phyloP scores from a whole-genome alignment of 1,284 basidiomycete species.

The Puccinia polysora region DNA sequence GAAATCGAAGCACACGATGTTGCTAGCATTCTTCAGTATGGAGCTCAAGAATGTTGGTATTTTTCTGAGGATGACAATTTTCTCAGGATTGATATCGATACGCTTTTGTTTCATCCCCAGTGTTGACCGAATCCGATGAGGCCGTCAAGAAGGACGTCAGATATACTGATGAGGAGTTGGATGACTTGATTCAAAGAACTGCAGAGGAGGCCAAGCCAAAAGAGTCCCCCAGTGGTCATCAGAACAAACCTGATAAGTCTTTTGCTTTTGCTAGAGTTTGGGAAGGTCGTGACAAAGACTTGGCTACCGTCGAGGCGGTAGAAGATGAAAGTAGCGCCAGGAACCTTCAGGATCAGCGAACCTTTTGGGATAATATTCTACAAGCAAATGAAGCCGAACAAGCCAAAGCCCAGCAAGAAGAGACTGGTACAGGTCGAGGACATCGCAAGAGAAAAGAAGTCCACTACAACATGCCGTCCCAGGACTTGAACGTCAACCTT shows the following conservation, averaged over 20 bases:
- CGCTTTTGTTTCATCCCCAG: slow-evolving; percentile 18
- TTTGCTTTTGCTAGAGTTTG: slow-evolving; percentile 44
- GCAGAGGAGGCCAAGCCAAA: slow-evolving; percentile 36
- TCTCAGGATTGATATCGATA: not conserved
- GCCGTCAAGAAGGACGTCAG: slow-evolving; percentile 35
- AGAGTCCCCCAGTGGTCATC: not conserved
- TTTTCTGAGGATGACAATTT: not conserved
- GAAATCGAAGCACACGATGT: slow-evolving; percentile 43
- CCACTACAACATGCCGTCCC: slow-evolving; percentile 4
- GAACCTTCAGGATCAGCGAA: slow-evolving; percentile 41
- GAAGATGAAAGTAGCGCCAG: slow-evolving; percentile 5
- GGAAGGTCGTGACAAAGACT: slow-evolving; percentile 33
- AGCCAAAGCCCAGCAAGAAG: slow-evolving; percentile 15
- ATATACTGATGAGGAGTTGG: slow-evolving; percentile 42
- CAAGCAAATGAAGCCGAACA: slow-evolving; percentile 38
- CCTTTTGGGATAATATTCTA: slow-evolving; percentile 42
- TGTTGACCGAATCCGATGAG: slow-evolving; percentile 38
- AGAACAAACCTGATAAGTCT: slow-evolving; percentile 35
- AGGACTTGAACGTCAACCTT: not conserved
- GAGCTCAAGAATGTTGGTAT: slow-evolving; percentile 40
- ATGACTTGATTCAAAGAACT: slow-evolving; percentile 42
- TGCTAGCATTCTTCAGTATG: slow-evolving; percentile 43
- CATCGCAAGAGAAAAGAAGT: slow-evolving; percentile 36
- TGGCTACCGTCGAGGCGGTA: slow-evolving; percentile 15
- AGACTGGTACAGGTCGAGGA: slow-evolving; percentile 38